Percentiles rank a stretch among this genome's conserved stretches.
phyloP scores from a whole-genome alignment of 768 basidiomycete species.

The Naganishia onofrii region DNA sequence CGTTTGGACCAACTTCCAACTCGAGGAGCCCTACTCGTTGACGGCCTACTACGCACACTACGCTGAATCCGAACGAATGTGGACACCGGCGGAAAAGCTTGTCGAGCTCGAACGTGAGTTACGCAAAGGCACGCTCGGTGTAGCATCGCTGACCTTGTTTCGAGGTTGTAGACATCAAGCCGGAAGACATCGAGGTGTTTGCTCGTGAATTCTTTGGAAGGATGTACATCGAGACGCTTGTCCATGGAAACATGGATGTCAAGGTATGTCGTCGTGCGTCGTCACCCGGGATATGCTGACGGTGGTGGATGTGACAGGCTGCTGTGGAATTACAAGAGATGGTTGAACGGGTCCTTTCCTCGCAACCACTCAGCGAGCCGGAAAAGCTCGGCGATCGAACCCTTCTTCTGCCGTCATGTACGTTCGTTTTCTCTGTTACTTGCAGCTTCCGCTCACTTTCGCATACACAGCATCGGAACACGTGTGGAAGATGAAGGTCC shows the following conservation, averaged over 20 bases:
- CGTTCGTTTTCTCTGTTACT: conserved; percentile 30
- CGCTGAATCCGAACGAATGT: conserved; percentile 65
- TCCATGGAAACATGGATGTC: conserved; percentile 78
- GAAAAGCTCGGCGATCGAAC: conserved; percentile 59
- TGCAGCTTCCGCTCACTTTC: background rate
- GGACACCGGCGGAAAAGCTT: conserved; percentile 74
- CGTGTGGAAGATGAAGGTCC: conserved; percentile 65
- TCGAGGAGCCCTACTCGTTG: conserved; percentile 75
- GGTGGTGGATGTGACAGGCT: conserved; percentile 58
- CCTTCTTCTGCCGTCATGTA: conserved; percentile 71
- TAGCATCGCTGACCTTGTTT: background rate
- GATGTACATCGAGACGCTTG: conserved; percentile 68
- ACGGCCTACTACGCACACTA: conserved; percentile 74
- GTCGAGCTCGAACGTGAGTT: conserved; percentile 68
- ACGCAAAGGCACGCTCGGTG: background rate
- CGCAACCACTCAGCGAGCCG: conserved; percentile 59
- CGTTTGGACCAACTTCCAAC: conserved; percentile 80
- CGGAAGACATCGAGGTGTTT: conserved; percentile 68
- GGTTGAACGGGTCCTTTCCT: conserved; percentile 65
- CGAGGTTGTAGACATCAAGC: conserved; percentile 62
- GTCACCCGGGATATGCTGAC: background rate
- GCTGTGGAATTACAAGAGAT: conserved; percentile 70
- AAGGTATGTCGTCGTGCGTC: conserved; percentile 59
- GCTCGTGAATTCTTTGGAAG: conserved; percentile 62
- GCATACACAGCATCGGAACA: conserved; percentile 64